Conservation (phyloP, 2,329 filamentous ascomycete species). For the Aureobasidium sp. region DNA sequence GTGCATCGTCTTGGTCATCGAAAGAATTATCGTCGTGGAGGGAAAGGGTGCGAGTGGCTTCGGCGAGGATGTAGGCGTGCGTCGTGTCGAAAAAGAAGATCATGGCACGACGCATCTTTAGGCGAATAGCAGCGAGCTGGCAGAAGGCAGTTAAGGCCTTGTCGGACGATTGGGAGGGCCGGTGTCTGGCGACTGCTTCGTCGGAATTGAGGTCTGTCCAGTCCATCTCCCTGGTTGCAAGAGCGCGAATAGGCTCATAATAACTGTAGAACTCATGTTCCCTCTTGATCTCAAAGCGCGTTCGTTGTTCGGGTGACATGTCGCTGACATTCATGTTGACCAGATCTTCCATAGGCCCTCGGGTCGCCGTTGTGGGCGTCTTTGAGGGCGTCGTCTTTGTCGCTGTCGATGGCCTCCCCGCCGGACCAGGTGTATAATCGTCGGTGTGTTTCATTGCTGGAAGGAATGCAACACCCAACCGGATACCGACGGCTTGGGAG, state of each 20-base stretch:
- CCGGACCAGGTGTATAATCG: too few species aligned
- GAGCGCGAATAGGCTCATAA: constrained; percentile 28
- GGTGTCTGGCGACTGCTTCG: constrained; percentile 14
- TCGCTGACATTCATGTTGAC: constrained; percentile 4
- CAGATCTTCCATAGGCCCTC: not conserved
- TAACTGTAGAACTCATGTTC: constrained; percentile 28
- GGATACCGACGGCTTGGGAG: too few species aligned
- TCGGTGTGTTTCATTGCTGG: too few species aligned
- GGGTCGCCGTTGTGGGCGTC: not conserved
- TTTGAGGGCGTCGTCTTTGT: too few species aligned
- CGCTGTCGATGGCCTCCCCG: too few species aligned
- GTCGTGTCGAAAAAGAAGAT: constrained; percentile 54
- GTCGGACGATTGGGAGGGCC: constrained; percentile 27
- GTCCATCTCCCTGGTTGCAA: constrained; percentile 19
- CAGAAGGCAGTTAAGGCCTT: constrained; percentile 39
- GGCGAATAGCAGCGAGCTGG: constrained; percentile 41
- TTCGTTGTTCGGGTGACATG: constrained; percentile 8
- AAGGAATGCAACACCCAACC: too few species aligned
- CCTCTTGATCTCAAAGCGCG: constrained; percentile 17
- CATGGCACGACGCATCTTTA: constrained; percentile 39
- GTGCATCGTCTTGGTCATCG: constrained; percentile 36
- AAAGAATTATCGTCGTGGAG: constrained; percentile 41
- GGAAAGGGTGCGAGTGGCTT: constrained; percentile 49
- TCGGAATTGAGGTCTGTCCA: constrained; percentile 25
- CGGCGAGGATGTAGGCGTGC: constrained; percentile 56